Evolutionary conservation across 768 basidiomycete species (phyloP).

Genomic region (Sporobolomyces phaffii): DNA sequence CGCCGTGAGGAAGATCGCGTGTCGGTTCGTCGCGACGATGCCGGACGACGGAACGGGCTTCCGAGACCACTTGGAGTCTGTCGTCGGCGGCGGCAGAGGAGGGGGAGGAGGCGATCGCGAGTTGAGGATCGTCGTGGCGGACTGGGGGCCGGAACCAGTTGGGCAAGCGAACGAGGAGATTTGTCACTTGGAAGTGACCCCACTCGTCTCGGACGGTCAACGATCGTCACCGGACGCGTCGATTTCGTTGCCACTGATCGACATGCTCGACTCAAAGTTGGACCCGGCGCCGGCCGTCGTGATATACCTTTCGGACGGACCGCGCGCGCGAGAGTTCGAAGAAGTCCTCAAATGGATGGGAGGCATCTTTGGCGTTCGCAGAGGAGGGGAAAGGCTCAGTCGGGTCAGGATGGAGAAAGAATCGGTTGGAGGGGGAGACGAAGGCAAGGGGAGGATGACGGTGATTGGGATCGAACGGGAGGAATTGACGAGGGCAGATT

Average conservation of each 20-base stretch:
- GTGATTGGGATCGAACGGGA: slow-evolving; percentile 34
- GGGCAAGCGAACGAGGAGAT: neutral
- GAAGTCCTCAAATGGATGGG: slow-evolving; percentile 30
- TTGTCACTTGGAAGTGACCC: slow-evolving; percentile 35
- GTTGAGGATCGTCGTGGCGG: slow-evolving; percentile 26
- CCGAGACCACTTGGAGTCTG: no score
- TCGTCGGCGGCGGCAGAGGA: no score
- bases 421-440: neutral
- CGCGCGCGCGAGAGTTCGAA: slow-evolving; percentile 28
- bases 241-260: slow-evolving; percentile 25
- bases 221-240: slow-evolving; percentile 1
- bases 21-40: slow-evolving; percentile 12
- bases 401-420: slow-evolving; percentile 14
- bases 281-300: slow-evolving; percentile 14
- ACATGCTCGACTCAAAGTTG: slow-evolving; percentile 12
- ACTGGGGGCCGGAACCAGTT: no score
- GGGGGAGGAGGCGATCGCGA: slow-evolving; percentile 7
- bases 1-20: slow-evolving; percentile 16
- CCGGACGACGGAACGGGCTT: neutral
- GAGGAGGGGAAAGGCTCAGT: slow-evolving; percentile 16
- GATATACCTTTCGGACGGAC: slow-evolving; percentile 18
- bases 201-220: slow-evolving; percentile 1
- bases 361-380: slow-evolving; percentile 18
- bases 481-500: slow-evolving; percentile 55
- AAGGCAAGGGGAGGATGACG: neutral